Percentiles rank a stretch among this genome's conserved stretches.
Evolutionary conservation across 805 yeast genomes (phyloP).

Genomic region (Candida gorgasii): DNA sequence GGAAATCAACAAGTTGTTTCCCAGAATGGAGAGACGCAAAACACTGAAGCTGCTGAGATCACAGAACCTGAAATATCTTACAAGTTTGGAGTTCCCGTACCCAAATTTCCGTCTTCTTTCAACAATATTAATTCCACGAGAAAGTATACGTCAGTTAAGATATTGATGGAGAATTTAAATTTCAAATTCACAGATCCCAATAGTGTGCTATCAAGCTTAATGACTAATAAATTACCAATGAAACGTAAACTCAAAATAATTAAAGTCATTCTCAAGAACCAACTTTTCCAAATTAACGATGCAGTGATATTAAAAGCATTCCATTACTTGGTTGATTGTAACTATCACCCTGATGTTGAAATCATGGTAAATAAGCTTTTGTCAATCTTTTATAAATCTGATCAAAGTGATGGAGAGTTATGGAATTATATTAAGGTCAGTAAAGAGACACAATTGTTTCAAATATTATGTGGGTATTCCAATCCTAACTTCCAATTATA

Average conservation of each 20-base stretch:
- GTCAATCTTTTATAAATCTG: constrained; percentile 5
- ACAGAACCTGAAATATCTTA: too few relatives aligned
- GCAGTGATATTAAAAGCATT: constrained; percentile 4
- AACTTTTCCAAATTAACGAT: constrained; percentile 6
- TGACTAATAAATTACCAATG: constrained; percentile 1
- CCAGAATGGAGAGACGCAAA: too few relatives aligned
- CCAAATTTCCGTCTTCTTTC: constrained; percentile 9
- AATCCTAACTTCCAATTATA: constrained; percentile 9
- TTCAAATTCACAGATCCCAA: constrained; percentile 9
- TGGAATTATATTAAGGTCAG: constrained; percentile 9
- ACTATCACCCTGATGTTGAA: constrained; percentile 8
- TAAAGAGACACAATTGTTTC: constrained; percentile 9
- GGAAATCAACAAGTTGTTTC: neutral
- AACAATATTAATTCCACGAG: constrained; percentile 2
- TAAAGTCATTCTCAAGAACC: constrained; percentile 2
- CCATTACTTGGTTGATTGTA: constrained; percentile 1
- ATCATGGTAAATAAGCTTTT: constrained; percentile 6
- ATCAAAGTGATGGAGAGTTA: constrained; percentile 8
- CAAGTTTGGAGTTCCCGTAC: constrained; percentile 9
- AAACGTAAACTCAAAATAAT: constrained; percentile 8
- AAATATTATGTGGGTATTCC: constrained; percentile 11
- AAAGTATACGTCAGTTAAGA: constrained; percentile 4
- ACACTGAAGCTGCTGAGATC: too few relatives aligned
- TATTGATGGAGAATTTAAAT: constrained; percentile 7
- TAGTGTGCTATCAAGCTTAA: neutral